phyloP scores from a whole-genome alignment of 352 stramenopile genomes.

The Globisporangium mamillatum region DNA sequence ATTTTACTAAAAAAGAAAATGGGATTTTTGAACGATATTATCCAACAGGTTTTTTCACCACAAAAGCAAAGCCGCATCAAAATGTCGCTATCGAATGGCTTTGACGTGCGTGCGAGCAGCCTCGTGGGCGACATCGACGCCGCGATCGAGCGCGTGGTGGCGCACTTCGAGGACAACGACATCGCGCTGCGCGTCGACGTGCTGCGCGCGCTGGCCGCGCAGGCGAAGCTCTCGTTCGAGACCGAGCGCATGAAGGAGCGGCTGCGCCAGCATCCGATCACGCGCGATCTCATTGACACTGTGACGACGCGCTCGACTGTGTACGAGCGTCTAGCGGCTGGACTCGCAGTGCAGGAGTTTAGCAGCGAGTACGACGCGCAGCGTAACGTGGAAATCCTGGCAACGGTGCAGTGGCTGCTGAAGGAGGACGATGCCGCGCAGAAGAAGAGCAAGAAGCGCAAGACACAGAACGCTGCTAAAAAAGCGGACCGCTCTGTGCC shows the following conservation, averaged over 20 bases:
- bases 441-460: constrained; percentile 28
- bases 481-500: constrained; percentile 20
- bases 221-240: constrained; percentile 66
- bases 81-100: constrained; percentile 26
- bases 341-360: constrained; percentile 47
- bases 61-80: not conserved
- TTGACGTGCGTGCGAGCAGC: constrained; percentile 57
- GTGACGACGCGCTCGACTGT: constrained; percentile 43
- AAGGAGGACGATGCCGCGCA: constrained; percentile 14
- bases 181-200: constrained; percentile 66
- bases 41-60: no score
- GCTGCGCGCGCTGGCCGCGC: constrained; percentile 50
- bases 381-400: constrained; percentile 58
- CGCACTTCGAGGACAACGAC: constrained; percentile 70
- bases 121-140: constrained; percentile 56
- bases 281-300: constrained; percentile 55
- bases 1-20: no score
- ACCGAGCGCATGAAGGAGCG: constrained; percentile 61
- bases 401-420: constrained; percentile 57
- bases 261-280: constrained; percentile 52
- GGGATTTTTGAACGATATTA: no score
- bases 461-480: constrained; percentile 33
- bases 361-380: constrained; percentile 63
- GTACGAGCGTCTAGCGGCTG: constrained; percentile 43
- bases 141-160: constrained; percentile 67